Conservation (phyloP, 2,329 filamentous ascomycete genomes). For the Penicillium capsulatum region DNA sequence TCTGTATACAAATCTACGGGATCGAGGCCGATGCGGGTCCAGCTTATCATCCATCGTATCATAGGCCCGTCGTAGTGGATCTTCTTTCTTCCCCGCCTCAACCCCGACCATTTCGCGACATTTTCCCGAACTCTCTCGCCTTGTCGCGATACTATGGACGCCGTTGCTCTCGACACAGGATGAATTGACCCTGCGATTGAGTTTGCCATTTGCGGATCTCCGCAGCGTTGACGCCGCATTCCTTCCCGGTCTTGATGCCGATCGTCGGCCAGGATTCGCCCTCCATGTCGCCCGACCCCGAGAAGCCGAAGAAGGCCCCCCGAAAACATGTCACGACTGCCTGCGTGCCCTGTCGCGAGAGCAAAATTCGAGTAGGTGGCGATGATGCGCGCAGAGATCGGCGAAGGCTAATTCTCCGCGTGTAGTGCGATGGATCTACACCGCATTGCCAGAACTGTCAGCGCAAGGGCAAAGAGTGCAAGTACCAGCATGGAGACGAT, state of each 20-base stretch:
- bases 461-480: constrained; percentile 38
- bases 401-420: constrained; percentile 5
- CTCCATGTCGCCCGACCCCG: constrained; percentile 24
- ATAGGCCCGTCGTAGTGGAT: constrained; percentile 19
- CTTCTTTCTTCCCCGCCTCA: constrained; percentile 12
- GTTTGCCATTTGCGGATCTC: neutral
- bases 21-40: constrained; percentile 2
- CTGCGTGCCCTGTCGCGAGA: constrained; percentile 45
- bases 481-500: constrained; percentile 39
- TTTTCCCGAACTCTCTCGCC: neutral
- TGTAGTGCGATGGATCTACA: constrained; percentile 37
- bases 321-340: constrained; percentile 46
- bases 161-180: no score
- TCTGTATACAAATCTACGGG: constrained; percentile 4
- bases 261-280: constrained; percentile 1
- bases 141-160: neutral
- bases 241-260: neutral
- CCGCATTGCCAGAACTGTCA: constrained; percentile 39
- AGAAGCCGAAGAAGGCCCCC: constrained; percentile 30
- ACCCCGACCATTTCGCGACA: constrained; percentile 12
- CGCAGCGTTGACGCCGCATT: neutral
- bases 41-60: constrained; percentile 18
- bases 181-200: neutral
- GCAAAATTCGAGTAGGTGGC: constrained; percentile 41
- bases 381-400: constrained; percentile 1